Evolutionary conservation across 2,329 filamentous ascomycete genomes (phyloP).

Genomic region (Beauveria medogensis): DNA sequence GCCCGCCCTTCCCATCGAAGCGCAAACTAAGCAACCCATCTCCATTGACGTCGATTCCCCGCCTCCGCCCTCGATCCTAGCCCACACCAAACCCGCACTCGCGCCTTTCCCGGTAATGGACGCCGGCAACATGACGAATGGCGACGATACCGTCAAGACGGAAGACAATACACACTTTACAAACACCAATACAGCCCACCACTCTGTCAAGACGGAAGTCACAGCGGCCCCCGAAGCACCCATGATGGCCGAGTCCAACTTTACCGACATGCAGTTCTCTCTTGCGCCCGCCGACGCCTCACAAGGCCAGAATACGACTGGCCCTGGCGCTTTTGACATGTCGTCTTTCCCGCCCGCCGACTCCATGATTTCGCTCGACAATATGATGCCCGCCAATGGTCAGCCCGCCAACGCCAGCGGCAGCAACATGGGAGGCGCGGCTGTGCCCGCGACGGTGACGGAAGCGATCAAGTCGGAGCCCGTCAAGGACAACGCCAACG

Average conservation of each 20-base stretch:
- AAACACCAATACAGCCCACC: not conserved
- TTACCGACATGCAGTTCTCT: conserved; percentile 50
- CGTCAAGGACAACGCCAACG: conserved; percentile 21
- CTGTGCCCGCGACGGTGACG: conserved; percentile 5
- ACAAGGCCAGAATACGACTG: conserved; percentile 18
- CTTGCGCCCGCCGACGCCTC: conserved; percentile 34
- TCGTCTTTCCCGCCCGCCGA: conserved; percentile 32
- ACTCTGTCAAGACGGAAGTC: conserved; percentile 9
- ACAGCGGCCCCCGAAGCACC: conserved; percentile 9
- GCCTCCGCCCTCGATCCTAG: conserved; percentile 13
- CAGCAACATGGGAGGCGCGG: conserved; percentile 11
- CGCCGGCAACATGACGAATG: conserved; percentile 11
- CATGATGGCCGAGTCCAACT: conserved; percentile 29
- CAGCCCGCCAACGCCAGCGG: conserved; percentile 10
- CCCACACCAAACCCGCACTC: conserved; percentile 10
- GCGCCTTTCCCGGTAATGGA: conserved; percentile 51
- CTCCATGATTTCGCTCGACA: conserved; percentile 23
- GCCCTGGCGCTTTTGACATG: conserved; percentile 36
- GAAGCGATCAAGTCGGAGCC: conserved; percentile 17
- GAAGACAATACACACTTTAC: conserved; percentile 17
- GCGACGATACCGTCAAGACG: conserved; percentile 18
- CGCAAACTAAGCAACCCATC: conserved; percentile 28
- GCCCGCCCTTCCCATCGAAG: conserved; percentile 23
- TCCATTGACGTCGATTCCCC: conserved; percentile 30
- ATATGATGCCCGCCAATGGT: conserved; percentile 21